Evolutionary conservation across 306 rosid species (phyloP).

Genomic region (Casuarina equisetifolia): DNA sequence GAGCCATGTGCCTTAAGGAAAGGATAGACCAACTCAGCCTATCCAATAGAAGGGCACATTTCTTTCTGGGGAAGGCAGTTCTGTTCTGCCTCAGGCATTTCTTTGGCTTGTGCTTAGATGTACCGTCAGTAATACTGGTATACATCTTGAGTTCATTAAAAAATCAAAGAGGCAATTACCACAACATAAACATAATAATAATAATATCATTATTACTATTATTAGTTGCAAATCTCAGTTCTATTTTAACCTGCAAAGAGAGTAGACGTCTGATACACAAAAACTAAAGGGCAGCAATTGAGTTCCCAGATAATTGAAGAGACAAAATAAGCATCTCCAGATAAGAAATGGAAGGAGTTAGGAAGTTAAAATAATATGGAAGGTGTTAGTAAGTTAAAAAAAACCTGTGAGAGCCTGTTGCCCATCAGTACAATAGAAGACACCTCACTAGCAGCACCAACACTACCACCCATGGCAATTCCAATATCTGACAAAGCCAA

Average conservation of each 20-base stretch:
- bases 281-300: constrained; percentile 4
- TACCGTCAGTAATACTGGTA: neutral
- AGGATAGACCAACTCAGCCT: neutral
- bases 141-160: constrained; percentile 14
- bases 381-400: neutral
- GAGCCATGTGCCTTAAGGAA: neutral
- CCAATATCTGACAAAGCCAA: constrained; percentile 86
- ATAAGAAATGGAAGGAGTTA: neutral
- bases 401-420: constrained; percentile 87
- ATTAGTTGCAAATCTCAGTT: neutral
- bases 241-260: neutral
- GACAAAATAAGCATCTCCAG: neutral
- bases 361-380: neutral
- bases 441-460: constrained; percentile 98
- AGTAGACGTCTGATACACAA: neutral
- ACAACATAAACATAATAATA: neutral
- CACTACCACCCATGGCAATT: constrained; percentile 95
- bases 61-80: neutral
- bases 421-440: constrained; percentile 91
- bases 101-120: neutral
- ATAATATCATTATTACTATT: neutral
- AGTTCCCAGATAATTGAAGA: neutral
- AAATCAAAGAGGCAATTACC: too few species aligned
- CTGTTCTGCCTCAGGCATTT: neutral
- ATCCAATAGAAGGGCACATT: neutral